These are phyloP conservation scores for Diacronema lutheri DNA, from an alignment of 78 protist genomes.

Conservation along the genomic window DNA sequence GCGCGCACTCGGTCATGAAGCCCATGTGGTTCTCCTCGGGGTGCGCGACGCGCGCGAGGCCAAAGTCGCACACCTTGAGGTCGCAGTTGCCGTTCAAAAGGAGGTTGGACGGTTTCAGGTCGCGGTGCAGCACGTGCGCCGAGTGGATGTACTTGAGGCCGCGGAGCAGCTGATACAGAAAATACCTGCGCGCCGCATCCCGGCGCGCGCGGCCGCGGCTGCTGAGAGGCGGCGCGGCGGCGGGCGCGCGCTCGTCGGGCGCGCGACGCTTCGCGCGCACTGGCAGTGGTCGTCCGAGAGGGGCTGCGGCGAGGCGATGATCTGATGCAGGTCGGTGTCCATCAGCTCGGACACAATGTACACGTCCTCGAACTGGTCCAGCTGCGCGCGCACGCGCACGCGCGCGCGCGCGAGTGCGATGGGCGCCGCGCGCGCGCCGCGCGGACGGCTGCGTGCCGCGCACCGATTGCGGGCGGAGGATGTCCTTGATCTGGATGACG, in stretches of 20 bases:
- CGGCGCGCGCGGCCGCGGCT: too few species aligned
- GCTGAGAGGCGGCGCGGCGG: too few species aligned
- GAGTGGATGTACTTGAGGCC: slow-evolving; percentile 81
- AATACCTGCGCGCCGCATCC: too few species aligned
- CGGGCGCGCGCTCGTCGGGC: too few species aligned
- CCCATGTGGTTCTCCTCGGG: slow-evolving; percentile 29
- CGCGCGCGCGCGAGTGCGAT: too few species aligned
- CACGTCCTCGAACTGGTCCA: background rate
- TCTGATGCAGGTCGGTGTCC: slow-evolving; percentile 93
- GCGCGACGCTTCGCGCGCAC: too few species aligned
- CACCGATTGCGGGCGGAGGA: background rate
- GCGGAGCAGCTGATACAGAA: slow-evolving; percentile 89
- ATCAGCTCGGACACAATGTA: slow-evolving; percentile 81
- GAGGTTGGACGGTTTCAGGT: slow-evolving; percentile 56
- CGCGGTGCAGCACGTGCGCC: slow-evolving; percentile 53
- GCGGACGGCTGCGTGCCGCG: too few species aligned
- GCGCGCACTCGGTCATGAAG: slow-evolving; percentile 56
- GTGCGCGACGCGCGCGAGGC: slow-evolving; percentile 51
- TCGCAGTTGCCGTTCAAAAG: slow-evolving; percentile 57
- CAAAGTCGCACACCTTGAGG: slow-evolving; percentile 47
- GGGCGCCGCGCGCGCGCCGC: too few species aligned
- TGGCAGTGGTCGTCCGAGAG: slow-evolving; percentile 90
- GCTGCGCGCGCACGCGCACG: too few species aligned
- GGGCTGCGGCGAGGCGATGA: slow-evolving; percentile 79
- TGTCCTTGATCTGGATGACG: slow-evolving; percentile 26